A percentile compares a stretch with the other conserved stretches of the same genome.
Conservation (phyloP, 2,329 filamentous ascomycete species). For the Alternaria ethzedia region DNA sequence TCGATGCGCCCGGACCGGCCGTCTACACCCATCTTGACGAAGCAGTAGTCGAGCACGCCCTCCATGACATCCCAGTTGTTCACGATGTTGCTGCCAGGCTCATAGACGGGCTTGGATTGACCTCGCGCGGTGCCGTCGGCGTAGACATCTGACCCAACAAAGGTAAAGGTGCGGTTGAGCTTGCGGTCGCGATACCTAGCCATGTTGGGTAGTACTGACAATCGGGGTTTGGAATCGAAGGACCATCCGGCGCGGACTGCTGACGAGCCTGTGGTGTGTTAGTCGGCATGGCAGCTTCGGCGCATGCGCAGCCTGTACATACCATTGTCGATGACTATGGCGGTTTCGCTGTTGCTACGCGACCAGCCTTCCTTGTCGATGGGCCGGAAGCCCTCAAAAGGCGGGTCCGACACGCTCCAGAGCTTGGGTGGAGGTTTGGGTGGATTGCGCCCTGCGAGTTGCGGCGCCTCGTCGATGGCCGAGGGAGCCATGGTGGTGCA, state of each 20-base stretch:
- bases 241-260: constrained; percentile 94
- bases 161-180: constrained; percentile 86
- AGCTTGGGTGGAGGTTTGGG: constrained; percentile 61
- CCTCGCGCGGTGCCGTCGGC: constrained; percentile 91
- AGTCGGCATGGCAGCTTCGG: constrained; percentile 11
- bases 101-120: constrained; percentile 89
- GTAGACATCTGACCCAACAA: constrained; percentile 91
- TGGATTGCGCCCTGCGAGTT: constrained; percentile 53
- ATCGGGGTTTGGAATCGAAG: constrained; percentile 80
- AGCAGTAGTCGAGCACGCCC: constrained; percentile 90
- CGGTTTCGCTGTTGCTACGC: constrained; percentile 67
- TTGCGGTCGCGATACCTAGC: constrained; percentile 96
- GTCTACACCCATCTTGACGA: constrained; percentile 90
- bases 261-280: constrained; percentile 72
- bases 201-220: constrained; percentile 87
- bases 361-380: constrained; percentile 72
- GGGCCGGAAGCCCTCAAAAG: constrained; percentile 65
- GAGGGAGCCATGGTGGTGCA: constrained; percentile 45
- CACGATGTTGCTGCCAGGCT: constrained; percentile 86
- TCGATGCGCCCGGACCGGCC: constrained; percentile 76
- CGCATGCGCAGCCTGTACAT: constrained; percentile 16
- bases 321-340: constrained; percentile 99
- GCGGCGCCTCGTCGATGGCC: constrained; percentile 48
- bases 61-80: constrained; percentile 99
- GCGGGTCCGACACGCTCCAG: constrained; percentile 63